These are phyloP conservation scores for Dendrostoma leiphaemia DNA, from an alignment of 2,329 filamentous ascomycete species.

Conservation along the genomic window DNA sequence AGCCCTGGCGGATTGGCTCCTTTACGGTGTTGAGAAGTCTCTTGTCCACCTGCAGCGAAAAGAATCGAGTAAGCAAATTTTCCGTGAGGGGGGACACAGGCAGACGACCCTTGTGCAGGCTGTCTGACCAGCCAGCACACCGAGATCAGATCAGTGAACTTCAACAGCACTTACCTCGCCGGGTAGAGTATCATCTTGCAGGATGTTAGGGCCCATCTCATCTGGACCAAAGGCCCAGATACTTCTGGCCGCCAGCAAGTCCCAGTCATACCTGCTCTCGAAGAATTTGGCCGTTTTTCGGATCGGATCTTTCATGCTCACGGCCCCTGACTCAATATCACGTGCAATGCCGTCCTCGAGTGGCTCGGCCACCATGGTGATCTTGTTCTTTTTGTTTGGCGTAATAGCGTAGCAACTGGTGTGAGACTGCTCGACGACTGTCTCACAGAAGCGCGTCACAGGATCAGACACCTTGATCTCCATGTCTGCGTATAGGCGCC, in stretches of 20 bases:
- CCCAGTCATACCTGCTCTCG: conserved; percentile 95
- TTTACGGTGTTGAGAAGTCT: conserved; percentile 82
- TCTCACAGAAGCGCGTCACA: conserved; percentile 96
- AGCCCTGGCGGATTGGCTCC: conserved; percentile 92
- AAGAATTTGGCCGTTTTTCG: conserved; percentile 96
- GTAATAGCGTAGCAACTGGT: conserved; percentile 98
- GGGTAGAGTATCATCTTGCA: conserved; percentile 94
- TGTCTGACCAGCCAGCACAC: conserved; percentile 1
- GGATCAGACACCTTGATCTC: conserved; percentile 98
- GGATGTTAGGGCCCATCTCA: conserved; percentile 89
- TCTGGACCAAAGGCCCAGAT: conserved; percentile 99
- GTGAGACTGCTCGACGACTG: conserved; percentile 92
- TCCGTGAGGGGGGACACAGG: neutral
- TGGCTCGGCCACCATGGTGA: conserved; percentile 97
- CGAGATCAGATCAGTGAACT: neutral
- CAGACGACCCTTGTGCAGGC: conserved; percentile 3
- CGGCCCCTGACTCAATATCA: conserved; percentile 87
- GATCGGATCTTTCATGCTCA: conserved; percentile 89
- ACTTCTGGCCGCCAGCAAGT: conserved; percentile 87
- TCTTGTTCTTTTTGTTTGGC: conserved; percentile 98
- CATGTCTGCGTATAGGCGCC: conserved; percentile 95
- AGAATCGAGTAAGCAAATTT: conserved; percentile 12
- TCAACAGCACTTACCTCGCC: conserved; percentile 62
- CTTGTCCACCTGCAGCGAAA: conserved; percentile 69
- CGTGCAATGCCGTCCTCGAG: conserved; percentile 91